These are phyloP conservation scores for Hansenula lynferdii DNA, from an alignment of 1,139 yeast species.

Conservation along the genomic window DNA sequence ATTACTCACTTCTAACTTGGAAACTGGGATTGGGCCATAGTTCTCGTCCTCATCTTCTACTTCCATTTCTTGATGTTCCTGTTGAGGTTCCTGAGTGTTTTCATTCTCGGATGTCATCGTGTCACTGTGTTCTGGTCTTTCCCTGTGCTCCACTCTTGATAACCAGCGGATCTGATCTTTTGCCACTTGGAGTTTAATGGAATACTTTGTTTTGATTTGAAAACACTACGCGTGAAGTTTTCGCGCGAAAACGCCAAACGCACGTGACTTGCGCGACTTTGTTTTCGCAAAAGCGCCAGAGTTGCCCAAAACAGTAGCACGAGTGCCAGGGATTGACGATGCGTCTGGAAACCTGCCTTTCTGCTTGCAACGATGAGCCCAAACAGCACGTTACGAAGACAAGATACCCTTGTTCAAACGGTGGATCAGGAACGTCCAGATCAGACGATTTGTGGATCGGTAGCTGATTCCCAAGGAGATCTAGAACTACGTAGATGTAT, in stretches of 20 bases:
- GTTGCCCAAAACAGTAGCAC: no score
- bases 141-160: no score
- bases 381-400: no score
- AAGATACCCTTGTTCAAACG: no score
- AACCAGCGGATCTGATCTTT: background rate
- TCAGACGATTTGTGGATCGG: no score
- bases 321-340: no score
- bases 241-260: constrained; percentile 6
- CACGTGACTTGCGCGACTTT: constrained; percentile 11
- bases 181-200: background rate
- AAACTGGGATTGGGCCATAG: constrained; percentile 42
- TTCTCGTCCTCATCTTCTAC: constrained; percentile 37
- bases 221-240: constrained; percentile 4
- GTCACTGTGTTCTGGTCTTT: background rate
- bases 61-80: background rate
- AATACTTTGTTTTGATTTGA: constrained; percentile 9
- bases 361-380: no score
- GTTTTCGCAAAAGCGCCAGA: no score
- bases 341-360: no score
- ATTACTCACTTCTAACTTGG: constrained; percentile 33
- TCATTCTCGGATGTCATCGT: background rate
- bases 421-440: no score
- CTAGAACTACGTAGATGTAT: no score
- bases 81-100: constrained; percentile 14
- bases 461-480: no score